Evolutionary conservation across 2,329 filamentous ascomycete species (phyloP).

Genomic region (Penicillium sp.): DNA sequence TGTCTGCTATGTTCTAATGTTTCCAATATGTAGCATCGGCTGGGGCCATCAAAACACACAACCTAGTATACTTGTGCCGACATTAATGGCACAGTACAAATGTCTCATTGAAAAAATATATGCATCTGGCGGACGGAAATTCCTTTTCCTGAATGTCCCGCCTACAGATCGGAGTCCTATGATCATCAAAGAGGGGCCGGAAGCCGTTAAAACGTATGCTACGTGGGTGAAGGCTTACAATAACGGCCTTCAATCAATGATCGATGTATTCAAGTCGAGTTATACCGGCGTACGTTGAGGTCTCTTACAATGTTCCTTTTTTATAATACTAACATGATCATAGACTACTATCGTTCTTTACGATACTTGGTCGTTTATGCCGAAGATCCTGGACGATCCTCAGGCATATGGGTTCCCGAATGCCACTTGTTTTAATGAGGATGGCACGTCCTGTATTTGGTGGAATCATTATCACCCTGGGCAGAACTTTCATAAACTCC

Average conservation of each 20-base stretch:
- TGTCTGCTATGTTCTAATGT: neutral
- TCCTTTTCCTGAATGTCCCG: constrained; percentile 59
- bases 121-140: constrained; percentile 54
- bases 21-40: constrained; percentile 20
- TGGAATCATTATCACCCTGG: constrained; percentile 35
- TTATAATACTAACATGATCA: neutral
- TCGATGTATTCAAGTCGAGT: constrained; percentile 14
- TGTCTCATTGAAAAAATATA: constrained; percentile 50
- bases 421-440: constrained; percentile 28
- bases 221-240: constrained; percentile 27
- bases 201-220: constrained; percentile 17
- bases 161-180: constrained; percentile 37
- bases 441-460: constrained; percentile 31
- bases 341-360: constrained; percentile 28
- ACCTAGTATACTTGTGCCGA: constrained; percentile 29
- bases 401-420: constrained; percentile 26
- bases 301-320: neutral
- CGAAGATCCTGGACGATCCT: constrained; percentile 27
- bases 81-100: constrained; percentile 47
- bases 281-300: constrained; percentile 16
- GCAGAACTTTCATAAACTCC: constrained; percentile 27
- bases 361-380: constrained; percentile 33
- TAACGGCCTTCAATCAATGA: constrained; percentile 21
- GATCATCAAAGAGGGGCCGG: constrained; percentile 21
- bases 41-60: constrained; percentile 30